Base-by-base conservation (phyloP, 2,329 filamentous ascomycete genomes). In the Fusarium nematophilum region DNA sequence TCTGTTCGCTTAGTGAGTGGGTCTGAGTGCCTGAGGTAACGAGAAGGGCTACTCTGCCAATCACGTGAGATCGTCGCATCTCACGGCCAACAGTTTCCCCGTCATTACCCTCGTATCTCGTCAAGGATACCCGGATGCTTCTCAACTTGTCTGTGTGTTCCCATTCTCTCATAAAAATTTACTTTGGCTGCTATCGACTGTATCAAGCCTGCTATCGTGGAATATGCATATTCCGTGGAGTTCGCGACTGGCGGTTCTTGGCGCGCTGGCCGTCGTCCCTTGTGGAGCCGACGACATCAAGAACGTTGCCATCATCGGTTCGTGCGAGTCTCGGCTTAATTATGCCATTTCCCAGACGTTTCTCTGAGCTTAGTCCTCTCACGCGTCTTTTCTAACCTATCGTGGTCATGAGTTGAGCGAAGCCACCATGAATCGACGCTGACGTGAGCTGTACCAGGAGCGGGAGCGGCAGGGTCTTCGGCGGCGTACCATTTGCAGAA, bases 381-480 rank as follows among this genome's bases (percentile, higher is more conserved):
- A 9, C 17, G 17, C 9, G 14, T n/a, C 17, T 31, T 27, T 8
- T 25, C 10, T 11, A 31, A 34, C 0, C 33, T n/a, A 21, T 14
- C 9, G 17, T 39, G 11, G 6, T 21, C 21, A 38, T 38, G 13
- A 13, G n/a, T n/a, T n/a, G n/a, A n/a, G n/a, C n/a, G n/a, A n/a
- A n/a, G n/a, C n/a, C 3, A 17, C 11, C 5, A 26, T 49, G 5
- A 10, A 11, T 23, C 14, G 6, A 26, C n/a, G 13, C 65, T 67
- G 31, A 68, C 36, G 17, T 51, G n/a, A 33, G 14, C 21, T 23
- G 6, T n/a, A n/a, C n/a, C 17, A 96, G 94, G 95, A 59, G 94
- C 94, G 65, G 95, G 95, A 39, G 89, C 95, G 36, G 94, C 87
- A 25, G 95, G 95, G 25, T 87, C 95, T 5, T 96, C 93, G 2